phyloP scores from a whole-genome alignment of 768 basidiomycete genomes.

The Lactarius evosmus region DNA sequence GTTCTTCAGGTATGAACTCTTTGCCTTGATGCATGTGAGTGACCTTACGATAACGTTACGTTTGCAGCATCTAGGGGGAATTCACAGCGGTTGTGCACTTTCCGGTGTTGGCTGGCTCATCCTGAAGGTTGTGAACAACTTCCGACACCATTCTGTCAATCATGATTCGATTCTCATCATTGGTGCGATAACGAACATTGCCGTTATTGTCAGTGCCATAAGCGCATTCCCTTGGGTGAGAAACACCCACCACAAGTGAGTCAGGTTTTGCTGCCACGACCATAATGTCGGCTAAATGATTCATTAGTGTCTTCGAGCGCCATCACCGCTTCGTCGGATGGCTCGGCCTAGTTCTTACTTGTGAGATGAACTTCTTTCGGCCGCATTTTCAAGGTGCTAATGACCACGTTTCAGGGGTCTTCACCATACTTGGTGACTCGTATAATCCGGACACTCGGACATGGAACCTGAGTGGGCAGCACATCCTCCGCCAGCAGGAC shows the following conservation, averaged over 20 bases:
- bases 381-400: conserved; percentile 21
- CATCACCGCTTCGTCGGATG: conserved; percentile 46
- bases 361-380: conserved; percentile 9
- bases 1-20: conserved; percentile 53
- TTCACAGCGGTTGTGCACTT: conserved; percentile 43
- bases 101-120: conserved; percentile 41
- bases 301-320: conserved; percentile 40
- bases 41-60: conserved; percentile 11
- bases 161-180: conserved; percentile 39
- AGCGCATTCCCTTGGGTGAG: conserved; percentile 45
- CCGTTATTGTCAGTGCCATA: conserved; percentile 37
- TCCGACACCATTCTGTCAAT: conserved; percentile 37
- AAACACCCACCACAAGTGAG: conserved; percentile 44
- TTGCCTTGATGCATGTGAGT: not conserved
- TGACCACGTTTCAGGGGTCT: conserved; percentile 37
- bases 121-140: conserved; percentile 38
- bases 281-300: conserved; percentile 23
- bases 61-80: conserved; percentile 42
- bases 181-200: conserved; percentile 42
- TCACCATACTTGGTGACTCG: conserved; percentile 42
- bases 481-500: conserved; percentile 40
- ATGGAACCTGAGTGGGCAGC: conserved; percentile 36
- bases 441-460: conserved; percentile 38
- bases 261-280: conserved; percentile 19
- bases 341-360: conserved; percentile 35